These are phyloP conservation scores for Ophiostoma ips DNA, from an alignment of 2,329 filamentous ascomycete species.

Conservation along the genomic window DNA sequence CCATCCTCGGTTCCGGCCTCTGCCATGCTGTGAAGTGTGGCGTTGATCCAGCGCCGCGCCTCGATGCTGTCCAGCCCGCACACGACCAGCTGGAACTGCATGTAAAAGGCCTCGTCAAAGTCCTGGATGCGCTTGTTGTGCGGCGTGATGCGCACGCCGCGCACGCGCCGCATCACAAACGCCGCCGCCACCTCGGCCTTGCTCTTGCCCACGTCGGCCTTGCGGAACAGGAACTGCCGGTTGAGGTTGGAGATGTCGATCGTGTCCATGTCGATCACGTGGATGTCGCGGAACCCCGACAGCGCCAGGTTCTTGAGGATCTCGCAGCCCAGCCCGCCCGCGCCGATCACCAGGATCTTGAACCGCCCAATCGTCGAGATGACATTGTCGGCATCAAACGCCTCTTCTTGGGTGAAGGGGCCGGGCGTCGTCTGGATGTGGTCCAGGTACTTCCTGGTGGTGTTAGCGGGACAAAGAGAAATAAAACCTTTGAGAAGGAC, in stretches of 20 bases:
- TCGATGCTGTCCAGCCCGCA: slow-evolving; percentile 96
- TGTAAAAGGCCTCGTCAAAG: slow-evolving; percentile 91
- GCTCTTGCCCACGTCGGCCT: slow-evolving; percentile 78
- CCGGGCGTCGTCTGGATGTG: slow-evolving; percentile 62
- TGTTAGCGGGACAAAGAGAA: neutral
- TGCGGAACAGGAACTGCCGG: slow-evolving; percentile 89
- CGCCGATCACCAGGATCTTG: slow-evolving; percentile 69
- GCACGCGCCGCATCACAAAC: slow-evolving; percentile 82
- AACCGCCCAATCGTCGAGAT: slow-evolving; percentile 47
- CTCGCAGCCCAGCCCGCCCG: slow-evolving; percentile 88
- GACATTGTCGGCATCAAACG: slow-evolving; percentile 36
- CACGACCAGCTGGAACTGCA: slow-evolving; percentile 87
- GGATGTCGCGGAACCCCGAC: slow-evolving; percentile 90
- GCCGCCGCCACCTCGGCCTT: slow-evolving; percentile 88
- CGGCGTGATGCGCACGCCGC: slow-evolving; percentile 81
- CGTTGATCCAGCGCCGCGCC: slow-evolving; percentile 96
- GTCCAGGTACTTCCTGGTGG: slow-evolving; percentile 65
- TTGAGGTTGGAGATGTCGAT: slow-evolving; percentile 98
- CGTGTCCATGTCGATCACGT: slow-evolving; percentile 99
- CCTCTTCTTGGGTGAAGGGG: slow-evolving; percentile 56
- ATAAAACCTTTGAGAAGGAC: neutral
- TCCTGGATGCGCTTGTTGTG: slow-evolving; percentile 95
- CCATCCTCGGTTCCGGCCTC: slow-evolving; percentile 38
- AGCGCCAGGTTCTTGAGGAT: slow-evolving; percentile 92
- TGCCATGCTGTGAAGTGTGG: slow-evolving; percentile 80